phyloP scores from a whole-genome alignment of 2,329 filamentous ascomycete genomes.

The Colletotrichum sojae region DNA sequence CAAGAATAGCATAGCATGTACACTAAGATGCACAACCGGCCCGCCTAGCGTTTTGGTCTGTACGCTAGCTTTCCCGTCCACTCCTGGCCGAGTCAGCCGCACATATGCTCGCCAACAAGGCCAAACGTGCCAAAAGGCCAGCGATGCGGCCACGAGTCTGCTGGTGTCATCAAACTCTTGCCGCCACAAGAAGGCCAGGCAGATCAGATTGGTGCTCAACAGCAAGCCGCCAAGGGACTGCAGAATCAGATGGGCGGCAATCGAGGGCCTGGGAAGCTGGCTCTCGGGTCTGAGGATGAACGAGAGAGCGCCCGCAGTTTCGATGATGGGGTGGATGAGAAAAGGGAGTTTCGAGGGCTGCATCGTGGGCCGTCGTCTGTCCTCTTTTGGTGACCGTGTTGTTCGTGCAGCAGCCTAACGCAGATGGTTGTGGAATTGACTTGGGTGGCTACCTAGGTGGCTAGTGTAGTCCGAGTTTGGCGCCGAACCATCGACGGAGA shows the following conservation, averaged over 20 bases:
- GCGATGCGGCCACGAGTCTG: constrained; percentile 53
- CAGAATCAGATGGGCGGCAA: constrained; percentile 58
- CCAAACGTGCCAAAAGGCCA: constrained; percentile 65
- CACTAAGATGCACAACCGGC: constrained; percentile 60
- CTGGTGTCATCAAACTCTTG: constrained; percentile 49
- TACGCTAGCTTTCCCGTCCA: constrained; percentile 19
- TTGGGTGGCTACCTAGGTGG: background rate
- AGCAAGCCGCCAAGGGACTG: constrained; percentile 64
- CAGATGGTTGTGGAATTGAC: background rate
- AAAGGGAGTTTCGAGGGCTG: constrained; percentile 51
- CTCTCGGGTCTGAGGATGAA: constrained; percentile 59
- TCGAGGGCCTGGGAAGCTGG: constrained; percentile 59
- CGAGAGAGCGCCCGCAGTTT: constrained; percentile 59
- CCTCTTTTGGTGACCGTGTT: no score
- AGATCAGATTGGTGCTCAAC: constrained; percentile 60
- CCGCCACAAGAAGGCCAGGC: constrained; percentile 52
- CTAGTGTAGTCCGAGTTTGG: background rate
- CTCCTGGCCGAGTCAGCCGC: constrained; percentile 48
- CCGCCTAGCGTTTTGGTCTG: constrained; percentile 57
- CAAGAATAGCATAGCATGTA: constrained; percentile 56
- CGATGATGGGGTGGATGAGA: constrained; percentile 54
- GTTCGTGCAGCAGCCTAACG: no score
- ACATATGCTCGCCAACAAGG: constrained; percentile 60
- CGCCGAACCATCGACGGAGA: background rate
- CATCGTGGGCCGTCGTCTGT: constrained; percentile 38